phyloP scores from a whole-genome alignment of 768 basidiomycete species.

The Russula sp. region DNA sequence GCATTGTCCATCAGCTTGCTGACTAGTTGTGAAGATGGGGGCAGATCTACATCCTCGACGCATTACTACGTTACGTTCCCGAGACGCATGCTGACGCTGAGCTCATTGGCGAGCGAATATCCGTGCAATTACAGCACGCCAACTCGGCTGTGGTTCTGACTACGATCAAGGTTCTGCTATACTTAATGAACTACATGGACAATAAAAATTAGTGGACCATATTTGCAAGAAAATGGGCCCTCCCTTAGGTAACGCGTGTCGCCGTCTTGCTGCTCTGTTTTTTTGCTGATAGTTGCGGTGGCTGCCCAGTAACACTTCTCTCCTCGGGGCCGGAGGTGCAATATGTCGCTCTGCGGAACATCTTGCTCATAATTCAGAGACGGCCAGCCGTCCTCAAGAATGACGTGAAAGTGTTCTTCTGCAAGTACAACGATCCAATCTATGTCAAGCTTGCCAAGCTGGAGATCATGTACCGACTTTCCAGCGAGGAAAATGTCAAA shows the following conservation, averaged over 20 bases:
- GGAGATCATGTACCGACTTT: constrained; percentile 98
- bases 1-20: neutral
- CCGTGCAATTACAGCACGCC: constrained; percentile 93
- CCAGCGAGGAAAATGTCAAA: constrained; percentile 87
- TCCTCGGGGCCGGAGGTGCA: constrained; percentile 99
- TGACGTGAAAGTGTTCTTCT: constrained; percentile 99
- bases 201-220: constrained; percentile 79
- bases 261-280: constrained; percentile 6
- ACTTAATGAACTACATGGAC: constrained; percentile 99
- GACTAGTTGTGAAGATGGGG: constrained; percentile 75
- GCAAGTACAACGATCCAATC: constrained; percentile 99
- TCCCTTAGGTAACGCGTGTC: constrained; percentile 66
- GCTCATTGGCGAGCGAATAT: constrained; percentile 91
- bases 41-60: constrained; percentile 96
- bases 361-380: constrained; percentile 94
- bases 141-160: constrained; percentile 99
- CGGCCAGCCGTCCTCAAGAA: constrained; percentile 89
- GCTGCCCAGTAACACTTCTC: constrained; percentile 73
- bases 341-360: constrained; percentile 96
- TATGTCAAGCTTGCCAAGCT: constrained; percentile 98
- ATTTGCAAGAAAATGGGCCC: constrained; percentile 99
- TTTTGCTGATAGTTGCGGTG: constrained; percentile 10
- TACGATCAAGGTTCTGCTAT: constrained; percentile 93
- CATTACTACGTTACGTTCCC: constrained; percentile 90
- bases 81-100: constrained; percentile 85